Percentiles rank a stretch among this genome's conserved stretches.
Conservation (phyloP, 208 protist genomes). For the Trichomonas vaginalis region DNA sequence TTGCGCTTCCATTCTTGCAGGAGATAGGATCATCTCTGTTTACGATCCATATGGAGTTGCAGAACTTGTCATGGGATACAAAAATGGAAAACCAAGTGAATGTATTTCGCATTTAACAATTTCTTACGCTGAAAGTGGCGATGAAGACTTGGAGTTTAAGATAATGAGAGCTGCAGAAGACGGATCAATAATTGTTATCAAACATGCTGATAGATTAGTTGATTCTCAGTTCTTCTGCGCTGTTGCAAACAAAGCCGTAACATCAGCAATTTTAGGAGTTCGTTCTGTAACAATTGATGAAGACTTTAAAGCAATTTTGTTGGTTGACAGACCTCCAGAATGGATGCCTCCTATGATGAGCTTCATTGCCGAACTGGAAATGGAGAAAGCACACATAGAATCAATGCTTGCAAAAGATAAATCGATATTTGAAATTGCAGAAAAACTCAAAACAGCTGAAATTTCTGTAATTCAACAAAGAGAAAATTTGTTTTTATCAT, state of each 20-base stretch:
- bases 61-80: neutral
- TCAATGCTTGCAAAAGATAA: neutral
- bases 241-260: neutral
- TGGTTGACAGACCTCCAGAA: neutral
- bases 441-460: neutral
- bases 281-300: neutral
- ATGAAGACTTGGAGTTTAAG: neutral
- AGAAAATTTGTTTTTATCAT: neutral
- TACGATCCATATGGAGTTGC: neutral
- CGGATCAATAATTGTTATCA: neutral
- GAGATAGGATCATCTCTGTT: neutral
- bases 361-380: neutral
- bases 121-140: neutral
- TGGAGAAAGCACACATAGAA: neutral
- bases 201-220: neutral
- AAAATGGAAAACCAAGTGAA: neutral
- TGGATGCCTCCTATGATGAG: neutral
- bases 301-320: neutral
- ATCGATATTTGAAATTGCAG: neutral
- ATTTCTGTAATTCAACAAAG: neutral
- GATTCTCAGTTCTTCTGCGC: neutral
- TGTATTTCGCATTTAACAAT: neutral
- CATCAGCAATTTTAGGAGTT: neutral
- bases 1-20: neutral
- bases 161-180: neutral